phyloP scores from a whole-genome alignment of 164 flowering plant genomes.

The Magnolia kwangsiensis region DNA sequence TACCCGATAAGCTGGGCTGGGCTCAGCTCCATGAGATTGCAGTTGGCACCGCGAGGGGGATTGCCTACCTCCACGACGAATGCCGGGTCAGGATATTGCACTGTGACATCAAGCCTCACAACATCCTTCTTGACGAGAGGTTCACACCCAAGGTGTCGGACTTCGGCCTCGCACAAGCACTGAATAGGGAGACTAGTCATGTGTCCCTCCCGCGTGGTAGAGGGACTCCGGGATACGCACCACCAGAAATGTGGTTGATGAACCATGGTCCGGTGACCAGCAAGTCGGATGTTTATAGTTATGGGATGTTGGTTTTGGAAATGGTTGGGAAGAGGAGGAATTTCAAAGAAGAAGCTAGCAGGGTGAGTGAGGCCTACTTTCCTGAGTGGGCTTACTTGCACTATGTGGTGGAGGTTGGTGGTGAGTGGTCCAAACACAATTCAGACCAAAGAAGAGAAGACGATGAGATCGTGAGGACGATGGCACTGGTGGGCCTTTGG shows the following conservation, averaged over 20 bases:
- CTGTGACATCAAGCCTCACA: slow-evolving; percentile 15
- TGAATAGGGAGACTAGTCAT: not conserved
- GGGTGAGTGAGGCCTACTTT: slow-evolving; percentile 1
- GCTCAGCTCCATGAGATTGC: slow-evolving; percentile 11
- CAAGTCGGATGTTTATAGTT: slow-evolving; percentile 13
- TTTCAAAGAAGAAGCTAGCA: not conserved
- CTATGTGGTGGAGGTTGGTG: not conserved
- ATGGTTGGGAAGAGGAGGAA: slow-evolving; percentile 7
- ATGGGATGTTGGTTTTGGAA: slow-evolving; percentile 6
- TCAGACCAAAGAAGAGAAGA: not conserved
- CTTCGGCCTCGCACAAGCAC: slow-evolving; percentile 6
- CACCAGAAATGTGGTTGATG: slow-evolving; percentile 8
- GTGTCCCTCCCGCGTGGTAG: not conserved
- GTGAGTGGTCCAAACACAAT: not conserved
- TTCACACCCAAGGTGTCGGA: slow-evolving; percentile 6
- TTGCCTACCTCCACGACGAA: slow-evolving; percentile 9
- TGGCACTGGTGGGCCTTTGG: slow-evolving; percentile 2
- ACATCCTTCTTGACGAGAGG: slow-evolving; percentile 1
- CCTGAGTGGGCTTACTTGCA: slow-evolving; percentile 7
- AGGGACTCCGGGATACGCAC: slow-evolving; percentile 9
- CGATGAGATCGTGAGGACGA: not conserved
- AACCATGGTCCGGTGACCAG: slow-evolving; percentile 1
- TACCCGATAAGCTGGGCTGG: not conserved
- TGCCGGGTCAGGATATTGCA: slow-evolving; percentile 7
- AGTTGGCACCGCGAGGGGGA: slow-evolving; percentile 13